Base-by-base conservation (phyloP, 139 green algal genomes). In the Volvox reticuliferus region DNA sequence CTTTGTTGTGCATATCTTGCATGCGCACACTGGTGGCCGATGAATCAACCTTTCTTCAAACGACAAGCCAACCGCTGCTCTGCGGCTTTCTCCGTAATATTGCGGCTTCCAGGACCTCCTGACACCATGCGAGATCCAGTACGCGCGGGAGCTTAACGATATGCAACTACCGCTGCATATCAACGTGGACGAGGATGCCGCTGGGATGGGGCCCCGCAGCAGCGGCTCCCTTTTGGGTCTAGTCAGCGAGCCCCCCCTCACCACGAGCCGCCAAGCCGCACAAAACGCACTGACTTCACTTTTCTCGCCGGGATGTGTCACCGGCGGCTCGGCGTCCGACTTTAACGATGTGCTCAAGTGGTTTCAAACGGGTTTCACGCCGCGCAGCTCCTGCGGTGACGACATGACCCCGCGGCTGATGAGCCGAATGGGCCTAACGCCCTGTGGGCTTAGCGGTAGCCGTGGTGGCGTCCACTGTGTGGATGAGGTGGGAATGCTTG, bases 91-190 rank as follows among this genome's bases (percentile, higher is more conserved):
- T 55, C 9, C 44, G 44, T n/a, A 9, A 14, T 55, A 9, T 9
- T 55, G 65, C 37, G 2, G 28, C 12, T 26, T 35, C 12, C 86
- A 93, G 91, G 91, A 93, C 71, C 71, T 93, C 61, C 91, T 93
- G 21, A 86, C 91, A 1, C 87, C 86, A 1, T 76, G 50, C 63
- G 91, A 93, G 75, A 76, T 90, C 69, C 87, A 90, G 44, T 92
- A 90, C 37, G 91, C 44, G 0, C 75, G 88, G 35, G 91, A 93
- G 91, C 82, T 93, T 37, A 93, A 92, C 82, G 35, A 77, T 55
- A 92, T 93, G 91, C 86, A 88, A 22, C 79, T 92, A 32, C 91
- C 91, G 32, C 65, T 92, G 69, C 87, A 92, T 32, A 91, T 88
- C 61, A 62, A 67, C 76, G 17, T 91, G 32, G 76, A 79, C 33